Base-by-base conservation (phyloP, 2,329 filamentous ascomycete species). In the Cercospora zeae-maydis region DNA sequence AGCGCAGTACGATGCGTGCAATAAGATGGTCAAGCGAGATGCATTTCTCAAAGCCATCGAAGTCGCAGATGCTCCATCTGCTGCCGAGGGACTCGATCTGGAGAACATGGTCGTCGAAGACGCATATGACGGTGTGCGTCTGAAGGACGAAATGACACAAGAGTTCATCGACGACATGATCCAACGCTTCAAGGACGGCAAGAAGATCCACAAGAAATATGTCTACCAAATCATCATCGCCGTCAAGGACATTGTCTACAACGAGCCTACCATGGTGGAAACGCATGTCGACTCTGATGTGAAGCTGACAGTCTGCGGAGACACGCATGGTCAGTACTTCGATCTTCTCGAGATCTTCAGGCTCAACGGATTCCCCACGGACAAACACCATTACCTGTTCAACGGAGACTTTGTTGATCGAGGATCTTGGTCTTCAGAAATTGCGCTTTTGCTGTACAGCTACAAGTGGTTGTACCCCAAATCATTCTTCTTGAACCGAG, bases 121-220 rank as follows among this genome's bases (percentile, higher is more conserved):
- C 21, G 83, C 84, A 60, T 99, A 99, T 73, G 95, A 99, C 73
- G 95, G 95, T 65, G 88, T 87, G 21, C 84, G 83, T 61, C 80
- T 99, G 58, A 88, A 85, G 39, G 84, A 88, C 57, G 84, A 90
- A 75, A 99, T 99, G 92, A 97, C 93, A 1, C 86, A 93, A 70
- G 93, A 97, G 72, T 99, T 99, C 74, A 91, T 99, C 71, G 90
- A 96, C 71, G 93, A 99, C 79, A 97, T 98, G 93, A 93, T 92
- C 61, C 86, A 95, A 76, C 84, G 95, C 33, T 99, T 99, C 84
- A 96, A 96, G 84, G 88, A 86, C 56, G 95, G 95, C 74, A 98
- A 99, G 84, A 93, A 91, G 79, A 84, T 99, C 62, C 92, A 95
- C 77, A 88, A 87, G 79, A 99, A 98, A 84, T 99, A 97, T 75